phyloP scores from a whole-genome alignment of 768 basidiomycete genomes.

The Leccinum subtestaceum region DNA sequence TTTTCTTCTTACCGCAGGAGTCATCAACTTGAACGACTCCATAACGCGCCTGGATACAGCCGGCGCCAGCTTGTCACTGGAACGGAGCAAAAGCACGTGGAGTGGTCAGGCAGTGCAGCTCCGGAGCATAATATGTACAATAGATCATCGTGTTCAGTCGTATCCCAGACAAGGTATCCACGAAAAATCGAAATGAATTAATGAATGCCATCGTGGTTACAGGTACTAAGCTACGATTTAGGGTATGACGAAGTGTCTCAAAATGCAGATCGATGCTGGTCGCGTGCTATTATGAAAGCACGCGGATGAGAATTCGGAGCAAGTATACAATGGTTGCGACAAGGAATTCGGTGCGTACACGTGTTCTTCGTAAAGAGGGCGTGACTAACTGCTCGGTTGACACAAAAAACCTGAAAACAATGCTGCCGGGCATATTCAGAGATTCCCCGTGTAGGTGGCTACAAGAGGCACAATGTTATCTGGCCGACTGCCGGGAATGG shows the following conservation, averaged over 20 bases:
- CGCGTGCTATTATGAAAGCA: not conserved
- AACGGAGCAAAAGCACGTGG: too few species aligned
- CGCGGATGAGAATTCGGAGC: constrained; percentile 1
- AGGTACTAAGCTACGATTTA: constrained; percentile 14
- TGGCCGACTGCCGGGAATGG: constrained; percentile 31
- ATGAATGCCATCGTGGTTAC: not conserved
- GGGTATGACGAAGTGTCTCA: constrained; percentile 4
- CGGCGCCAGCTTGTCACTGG: too few species aligned
- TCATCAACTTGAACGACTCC: too few species aligned
- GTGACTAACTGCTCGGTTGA: not conserved
- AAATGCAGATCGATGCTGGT: not conserved
- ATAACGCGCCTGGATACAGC: too few species aligned
- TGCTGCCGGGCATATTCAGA: not conserved
- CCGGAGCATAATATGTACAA: too few species aligned
- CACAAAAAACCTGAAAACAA: not conserved
- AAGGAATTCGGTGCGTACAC: not conserved
- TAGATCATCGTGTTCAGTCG: too few species aligned
- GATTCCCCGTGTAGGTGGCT: constrained; percentile 20
- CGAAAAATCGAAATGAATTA: not conserved
- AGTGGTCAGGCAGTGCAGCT: too few species aligned
- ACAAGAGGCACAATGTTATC: constrained; percentile 42
- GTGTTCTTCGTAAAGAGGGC: constrained; percentile 1
- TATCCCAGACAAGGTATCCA: not conserved
- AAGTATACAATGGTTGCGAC: constrained; percentile 6
- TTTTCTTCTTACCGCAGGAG: too few species aligned